phyloP scores from a whole-genome alignment of 495 filamentous ascomycete genomes.

The Aspergillus hancockii region DNA sequence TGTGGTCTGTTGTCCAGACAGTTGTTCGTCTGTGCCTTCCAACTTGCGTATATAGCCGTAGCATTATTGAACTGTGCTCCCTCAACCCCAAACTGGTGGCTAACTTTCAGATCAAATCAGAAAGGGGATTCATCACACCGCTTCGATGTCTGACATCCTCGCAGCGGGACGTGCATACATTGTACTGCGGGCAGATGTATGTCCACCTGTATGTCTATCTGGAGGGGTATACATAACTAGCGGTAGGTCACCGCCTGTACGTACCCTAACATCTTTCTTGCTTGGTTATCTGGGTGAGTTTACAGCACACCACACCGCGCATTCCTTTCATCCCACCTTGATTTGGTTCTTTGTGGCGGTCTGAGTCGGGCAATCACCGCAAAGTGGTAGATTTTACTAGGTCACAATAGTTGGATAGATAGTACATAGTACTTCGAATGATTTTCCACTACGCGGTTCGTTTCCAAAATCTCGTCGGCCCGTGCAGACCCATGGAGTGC shows the following conservation, averaged over 20 bases:
- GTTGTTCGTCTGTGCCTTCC: conserved; percentile 7
- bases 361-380: conserved; percentile 14
- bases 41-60: neutral
- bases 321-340: neutral
- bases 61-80: conserved; percentile 6
- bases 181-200: conserved; percentile 14
- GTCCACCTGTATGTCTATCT: conserved; percentile 12
- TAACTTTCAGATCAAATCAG: conserved; percentile 9
- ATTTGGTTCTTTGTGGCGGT: conserved; percentile 9
- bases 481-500: conserved; percentile 10
- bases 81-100: conserved; percentile 7
- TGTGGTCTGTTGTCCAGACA: conserved; percentile 17
- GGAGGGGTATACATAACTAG: neutral
- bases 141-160: conserved; percentile 16
- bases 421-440: neutral
- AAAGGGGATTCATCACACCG: conserved; percentile 11
- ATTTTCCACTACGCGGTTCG: neutral
- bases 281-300: neutral
- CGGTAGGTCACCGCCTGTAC: neutral
- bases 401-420: neutral
- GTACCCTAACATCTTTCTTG: conserved; percentile 1
- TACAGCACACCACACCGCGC: conserved; percentile 13
- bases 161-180: conserved; percentile 6
- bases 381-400: neutral
- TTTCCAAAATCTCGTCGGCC: conserved; percentile 7